Evolutionary conservation across 2,329 filamentous ascomycete genomes (phyloP).

Genomic region (Epichloe typhina): DNA sequence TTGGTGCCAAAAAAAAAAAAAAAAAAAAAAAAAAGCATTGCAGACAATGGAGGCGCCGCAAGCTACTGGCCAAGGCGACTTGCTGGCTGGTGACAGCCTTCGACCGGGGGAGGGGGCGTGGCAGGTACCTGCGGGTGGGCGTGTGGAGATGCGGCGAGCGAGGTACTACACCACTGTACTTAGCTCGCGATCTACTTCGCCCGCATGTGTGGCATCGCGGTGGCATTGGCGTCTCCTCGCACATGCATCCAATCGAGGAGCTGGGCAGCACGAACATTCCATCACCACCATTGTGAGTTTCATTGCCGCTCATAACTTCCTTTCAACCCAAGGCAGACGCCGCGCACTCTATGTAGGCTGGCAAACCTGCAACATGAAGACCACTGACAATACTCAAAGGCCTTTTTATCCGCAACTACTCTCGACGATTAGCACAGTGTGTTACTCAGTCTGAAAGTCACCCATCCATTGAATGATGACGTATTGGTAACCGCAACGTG

Average conservation of each 20-base stretch:
- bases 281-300: neutral
- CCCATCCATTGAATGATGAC: neutral
- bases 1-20: neutral
- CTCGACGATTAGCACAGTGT: no score
- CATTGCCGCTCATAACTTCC: neutral
- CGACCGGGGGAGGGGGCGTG: neutral
- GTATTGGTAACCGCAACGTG: neutral
- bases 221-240: neutral
- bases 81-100: constrained; percentile 1
- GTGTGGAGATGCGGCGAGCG: neutral
- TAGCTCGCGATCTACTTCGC: no score
- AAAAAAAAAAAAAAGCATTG: neutral
- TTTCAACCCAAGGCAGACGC: no score
- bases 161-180: neutral
- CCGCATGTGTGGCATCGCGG: neutral
- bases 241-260: neutral
- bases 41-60: neutral
- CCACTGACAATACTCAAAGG: no score
- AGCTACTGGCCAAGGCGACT: no score
- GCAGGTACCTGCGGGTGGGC: neutral
- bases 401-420: no score
- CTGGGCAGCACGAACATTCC: neutral
- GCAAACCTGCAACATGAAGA: no score
- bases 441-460: neutral
- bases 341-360: no score